These are phyloP conservation scores for Amanita thiersii DNA, from an alignment of 768 basidiomycete genomes.

Conservation along the genomic window DNA sequence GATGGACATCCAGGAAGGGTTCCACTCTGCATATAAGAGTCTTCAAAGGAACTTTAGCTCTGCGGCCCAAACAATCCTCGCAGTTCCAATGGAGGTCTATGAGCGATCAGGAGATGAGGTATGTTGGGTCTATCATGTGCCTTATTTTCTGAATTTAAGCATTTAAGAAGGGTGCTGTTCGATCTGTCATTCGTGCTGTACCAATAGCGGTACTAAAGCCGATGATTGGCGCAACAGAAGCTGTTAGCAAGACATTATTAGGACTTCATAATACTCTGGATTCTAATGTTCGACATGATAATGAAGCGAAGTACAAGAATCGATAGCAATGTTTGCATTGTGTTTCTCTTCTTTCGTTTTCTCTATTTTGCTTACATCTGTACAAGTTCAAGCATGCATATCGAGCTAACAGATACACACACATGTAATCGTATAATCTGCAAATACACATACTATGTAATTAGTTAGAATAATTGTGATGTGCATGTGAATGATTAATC, in stretches of 20 bases:
- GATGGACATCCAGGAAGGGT: slow-evolving; percentile 70
- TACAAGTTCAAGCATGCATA: not conserved
- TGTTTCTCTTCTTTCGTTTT: not conserved
- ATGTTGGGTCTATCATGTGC: slow-evolving; percentile 16
- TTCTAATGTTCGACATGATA: slow-evolving; percentile 73
- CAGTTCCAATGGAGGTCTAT: slow-evolving; percentile 98
- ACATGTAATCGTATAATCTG: not conserved
- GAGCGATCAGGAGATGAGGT: slow-evolving; percentile 91
- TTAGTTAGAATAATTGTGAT: slow-evolving; percentile 3
- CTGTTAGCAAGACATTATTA: slow-evolving; percentile 90
- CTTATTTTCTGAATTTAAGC: slow-evolving; percentile 4
- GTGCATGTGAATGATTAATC: slow-evolving; percentile 36
- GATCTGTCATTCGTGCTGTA: slow-evolving; percentile 92
- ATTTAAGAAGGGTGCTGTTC: slow-evolving; percentile 69
- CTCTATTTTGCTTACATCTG: slow-evolving; percentile 1
- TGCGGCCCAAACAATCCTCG: slow-evolving; percentile 96
- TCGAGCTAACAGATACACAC: not conserved
- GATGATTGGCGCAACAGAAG: slow-evolving; percentile 97
- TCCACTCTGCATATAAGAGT: slow-evolving; percentile 88
- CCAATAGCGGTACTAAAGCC: slow-evolving; percentile 96
- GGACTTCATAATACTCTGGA: slow-evolving; percentile 92
- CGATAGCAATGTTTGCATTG: slow-evolving; percentile 29
- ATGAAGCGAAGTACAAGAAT: slow-evolving; percentile 92
- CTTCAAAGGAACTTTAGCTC: slow-evolving; percentile 80
- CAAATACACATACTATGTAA: not conserved